Percentiles rank a stretch among this genome's conserved stretches.
These are phyloP conservation scores for Rhododendron vialii DNA, from an alignment of 148 eudicot species.

Conservation along the genomic window DNA sequence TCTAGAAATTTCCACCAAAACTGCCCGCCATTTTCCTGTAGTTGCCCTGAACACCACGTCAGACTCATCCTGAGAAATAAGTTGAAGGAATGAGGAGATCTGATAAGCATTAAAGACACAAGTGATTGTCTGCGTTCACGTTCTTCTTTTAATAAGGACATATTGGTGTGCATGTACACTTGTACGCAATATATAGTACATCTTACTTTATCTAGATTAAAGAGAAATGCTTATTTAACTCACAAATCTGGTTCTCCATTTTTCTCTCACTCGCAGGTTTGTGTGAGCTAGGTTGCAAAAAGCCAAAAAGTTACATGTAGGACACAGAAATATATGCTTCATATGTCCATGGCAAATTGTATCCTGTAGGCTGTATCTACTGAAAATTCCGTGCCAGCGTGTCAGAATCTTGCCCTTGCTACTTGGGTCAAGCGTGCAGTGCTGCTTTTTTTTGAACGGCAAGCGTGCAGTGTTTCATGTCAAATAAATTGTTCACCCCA, in stretches of 20 bases:
- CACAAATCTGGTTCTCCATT: background rate
- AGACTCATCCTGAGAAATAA: constrained; percentile 77
- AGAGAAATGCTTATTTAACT: background rate
- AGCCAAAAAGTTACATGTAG: background rate
- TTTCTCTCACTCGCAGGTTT: constrained; percentile 1
- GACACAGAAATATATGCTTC: background rate
- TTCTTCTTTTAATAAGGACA: background rate
- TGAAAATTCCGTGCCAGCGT: background rate
- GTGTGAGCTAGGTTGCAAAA: background rate
- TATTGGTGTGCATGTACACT: background rate
- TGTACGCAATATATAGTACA: background rate
- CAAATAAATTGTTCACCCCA: constrained; percentile 17
- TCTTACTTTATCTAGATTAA: background rate
- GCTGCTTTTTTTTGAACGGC: background rate
- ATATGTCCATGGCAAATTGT: background rate
- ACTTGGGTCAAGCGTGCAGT: background rate
- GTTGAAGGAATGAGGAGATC: constrained; percentile 1
- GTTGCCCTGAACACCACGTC: constrained; percentile 93
- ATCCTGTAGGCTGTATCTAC: background rate
- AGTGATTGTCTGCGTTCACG: background rate
- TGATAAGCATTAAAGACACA: background rate
- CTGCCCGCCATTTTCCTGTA: constrained; percentile 93
- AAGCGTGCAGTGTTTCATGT: background rate
- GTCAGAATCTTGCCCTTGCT: background rate
- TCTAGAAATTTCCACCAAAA: constrained; percentile 93